Conservation (phyloP, 1,284 basidiomycete species). For the Cryptococcus floricola region DNA sequence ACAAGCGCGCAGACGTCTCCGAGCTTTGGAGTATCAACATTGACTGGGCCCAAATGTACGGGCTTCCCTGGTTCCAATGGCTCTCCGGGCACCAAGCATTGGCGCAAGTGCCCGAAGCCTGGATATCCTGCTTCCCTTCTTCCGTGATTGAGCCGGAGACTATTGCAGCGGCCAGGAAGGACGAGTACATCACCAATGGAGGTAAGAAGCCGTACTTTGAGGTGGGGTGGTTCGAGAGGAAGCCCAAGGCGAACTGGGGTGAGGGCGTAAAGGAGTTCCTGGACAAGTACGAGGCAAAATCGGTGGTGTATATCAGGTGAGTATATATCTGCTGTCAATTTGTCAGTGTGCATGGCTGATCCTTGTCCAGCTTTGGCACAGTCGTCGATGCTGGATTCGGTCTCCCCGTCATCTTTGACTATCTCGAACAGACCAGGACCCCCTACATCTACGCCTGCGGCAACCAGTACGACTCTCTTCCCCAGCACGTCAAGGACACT, state of each 20-base stretch:
- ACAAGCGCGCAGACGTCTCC: constrained; percentile 11
- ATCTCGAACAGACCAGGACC: constrained; percentile 1
- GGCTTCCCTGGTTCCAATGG: constrained; percentile 10
- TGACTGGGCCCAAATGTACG: constrained; percentile 3
- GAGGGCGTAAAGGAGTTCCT: constrained; percentile 17
- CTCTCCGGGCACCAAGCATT: constrained; percentile 5
- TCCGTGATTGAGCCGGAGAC: constrained; percentile 12
- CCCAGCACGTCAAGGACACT: constrained; percentile 3
- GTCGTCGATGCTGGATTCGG: constrained; percentile 9
- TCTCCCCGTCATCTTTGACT: constrained; percentile 5
- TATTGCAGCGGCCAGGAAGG: constrained; percentile 4
- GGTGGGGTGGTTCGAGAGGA: constrained; percentile 11
- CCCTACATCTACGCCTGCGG: constrained; percentile 17
- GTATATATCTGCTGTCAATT: not conserved
- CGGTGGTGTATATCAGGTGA: constrained; percentile 16
- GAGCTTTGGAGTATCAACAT: constrained; percentile 13
- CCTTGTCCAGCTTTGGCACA: constrained; percentile 11
- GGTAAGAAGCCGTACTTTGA: constrained; percentile 12
- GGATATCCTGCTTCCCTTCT: constrained; percentile 15
- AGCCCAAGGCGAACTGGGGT: constrained; percentile 3
- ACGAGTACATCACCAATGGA: constrained; percentile 1
- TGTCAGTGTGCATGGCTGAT: not conserved
- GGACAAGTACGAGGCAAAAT: constrained; percentile 3
- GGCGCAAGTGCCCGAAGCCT: constrained; percentile 1
- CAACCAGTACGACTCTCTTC: constrained; percentile 8